These are phyloP conservation scores for Adansonia grandidieri DNA, from an alignment of 441 rosid genomes.

Conservation along the genomic window DNA sequence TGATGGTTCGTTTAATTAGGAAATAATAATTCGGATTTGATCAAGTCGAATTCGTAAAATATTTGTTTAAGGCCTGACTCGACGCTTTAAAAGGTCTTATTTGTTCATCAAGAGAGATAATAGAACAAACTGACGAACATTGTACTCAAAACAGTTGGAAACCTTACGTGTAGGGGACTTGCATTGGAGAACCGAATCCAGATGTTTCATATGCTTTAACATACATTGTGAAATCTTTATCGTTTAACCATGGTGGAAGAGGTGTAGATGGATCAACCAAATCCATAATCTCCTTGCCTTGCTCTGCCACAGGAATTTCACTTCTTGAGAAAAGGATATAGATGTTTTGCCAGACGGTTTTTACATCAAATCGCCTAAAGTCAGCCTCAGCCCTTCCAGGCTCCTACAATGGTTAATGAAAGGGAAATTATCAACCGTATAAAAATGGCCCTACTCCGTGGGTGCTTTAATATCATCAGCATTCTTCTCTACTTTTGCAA, in stretches of 20 bases:
- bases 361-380: conserved; percentile 57
- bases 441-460: too few species aligned
- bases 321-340: conserved; percentile 52
- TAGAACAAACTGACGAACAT: neutral
- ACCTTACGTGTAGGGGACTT: conserved; percentile 53
- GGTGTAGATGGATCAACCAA: conserved; percentile 55
- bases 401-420: conserved; percentile 31
- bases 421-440: too few species aligned
- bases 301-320: conserved; percentile 52
- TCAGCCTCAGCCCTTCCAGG: conserved; percentile 73
- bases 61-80: too few species aligned
- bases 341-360: conserved; percentile 51
- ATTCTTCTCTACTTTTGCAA: too few species aligned
- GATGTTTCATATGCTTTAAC: conserved; percentile 50
- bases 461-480: too few species aligned
- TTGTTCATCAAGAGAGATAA: neutral
- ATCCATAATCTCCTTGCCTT: conserved; percentile 61
- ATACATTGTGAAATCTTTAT: conserved; percentile 50
- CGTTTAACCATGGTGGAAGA: conserved; percentile 55
- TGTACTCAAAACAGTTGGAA: neutral
- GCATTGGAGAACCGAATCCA: conserved; percentile 53
- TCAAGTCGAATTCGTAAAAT: too few species aligned
- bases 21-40: too few species aligned
- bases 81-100: too few species aligned
- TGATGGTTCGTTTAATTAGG: too few species aligned